Percentiles rank a stretch among this genome's conserved stretches.
Conservation (phyloP, 306 rosid species). For the Crotalaria pallida region DNA sequence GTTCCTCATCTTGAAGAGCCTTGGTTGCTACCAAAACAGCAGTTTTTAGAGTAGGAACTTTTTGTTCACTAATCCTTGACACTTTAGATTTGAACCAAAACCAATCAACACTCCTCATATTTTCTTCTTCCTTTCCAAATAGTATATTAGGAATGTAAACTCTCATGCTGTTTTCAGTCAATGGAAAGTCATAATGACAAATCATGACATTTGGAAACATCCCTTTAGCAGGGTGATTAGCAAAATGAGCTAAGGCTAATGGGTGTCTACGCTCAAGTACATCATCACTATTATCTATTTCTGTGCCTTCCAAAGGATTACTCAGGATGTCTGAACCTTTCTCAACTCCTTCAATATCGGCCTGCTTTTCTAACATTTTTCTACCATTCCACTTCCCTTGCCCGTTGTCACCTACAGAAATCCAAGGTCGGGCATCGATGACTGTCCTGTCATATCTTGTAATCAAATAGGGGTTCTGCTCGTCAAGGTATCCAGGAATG, state of each 20-base stretch:
- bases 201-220: constrained; percentile 82
- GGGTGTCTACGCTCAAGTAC: constrained; percentile 80
- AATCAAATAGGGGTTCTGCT: constrained; percentile 75
- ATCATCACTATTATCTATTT: constrained; percentile 32
- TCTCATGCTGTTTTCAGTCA: constrained; percentile 61
- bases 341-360: constrained; percentile 32
- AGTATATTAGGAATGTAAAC: constrained; percentile 66
- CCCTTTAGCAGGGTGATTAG: constrained; percentile 80
- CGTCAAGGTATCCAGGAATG: constrained; percentile 86
- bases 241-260: constrained; percentile 84
- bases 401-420: constrained; percentile 58
- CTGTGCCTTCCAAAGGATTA: constrained; percentile 67
- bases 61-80: constrained; percentile 33
- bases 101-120: constrained; percentile 69
- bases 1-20: constrained; percentile 69
- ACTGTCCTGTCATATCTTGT: constrained; percentile 78
- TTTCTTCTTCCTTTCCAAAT: constrained; percentile 64
- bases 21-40: constrained; percentile 74
- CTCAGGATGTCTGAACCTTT: constrained; percentile 65
- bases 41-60: constrained; percentile 55
- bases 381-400: constrained; percentile 58
- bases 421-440: constrained; percentile 89
- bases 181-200: constrained; percentile 89
- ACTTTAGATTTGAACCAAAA: constrained; percentile 86
- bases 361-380: constrained; percentile 22